Conservation (phyloP, 2,329 filamentous ascomycete genomes). For the Microsporum audouinii region DNA sequence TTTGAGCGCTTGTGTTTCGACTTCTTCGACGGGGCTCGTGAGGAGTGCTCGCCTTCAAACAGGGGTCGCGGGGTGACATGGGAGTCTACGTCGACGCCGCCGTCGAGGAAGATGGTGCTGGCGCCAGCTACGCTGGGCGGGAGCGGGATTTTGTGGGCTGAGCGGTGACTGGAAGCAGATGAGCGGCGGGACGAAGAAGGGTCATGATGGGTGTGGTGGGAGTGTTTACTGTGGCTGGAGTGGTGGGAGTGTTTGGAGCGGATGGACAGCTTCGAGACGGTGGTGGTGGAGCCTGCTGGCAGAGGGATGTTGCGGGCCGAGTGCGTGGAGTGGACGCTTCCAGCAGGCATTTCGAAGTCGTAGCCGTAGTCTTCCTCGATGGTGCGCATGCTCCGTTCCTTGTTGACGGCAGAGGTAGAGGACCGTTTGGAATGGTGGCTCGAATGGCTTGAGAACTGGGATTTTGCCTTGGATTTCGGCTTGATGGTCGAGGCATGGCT, state of each 20-base stretch:
- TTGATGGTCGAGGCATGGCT: conserved; percentile 12
- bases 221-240: conserved; percentile 14
- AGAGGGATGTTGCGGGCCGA: conserved; percentile 29
- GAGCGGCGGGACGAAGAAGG: background rate
- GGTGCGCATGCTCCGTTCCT: background rate
- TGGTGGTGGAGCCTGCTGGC: conserved; percentile 23
- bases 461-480: conserved; percentile 3
- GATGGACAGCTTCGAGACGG: conserved; percentile 13
- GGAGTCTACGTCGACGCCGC: conserved; percentile 26
- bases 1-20: conserved; percentile 8
- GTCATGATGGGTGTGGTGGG: conserved; percentile 5
- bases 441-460: background rate
- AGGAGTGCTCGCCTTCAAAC: conserved; percentile 13
- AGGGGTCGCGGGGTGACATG: conserved; percentile 48
- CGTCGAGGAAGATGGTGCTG: conserved; percentile 19
- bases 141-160: conserved; percentile 22
- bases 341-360: background rate
- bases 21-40: conserved; percentile 22
- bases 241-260: conserved; percentile 12
- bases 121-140: conserved; percentile 24
- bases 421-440: background rate
- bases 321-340: conserved; percentile 18
- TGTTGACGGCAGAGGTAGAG: background rate
- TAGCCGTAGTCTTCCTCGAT: background rate
- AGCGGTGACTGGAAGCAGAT: conserved; percentile 10